Conservation (phyloP, 2,329 filamentous ascomycete genomes). For the Seiridium cupressi region DNA sequence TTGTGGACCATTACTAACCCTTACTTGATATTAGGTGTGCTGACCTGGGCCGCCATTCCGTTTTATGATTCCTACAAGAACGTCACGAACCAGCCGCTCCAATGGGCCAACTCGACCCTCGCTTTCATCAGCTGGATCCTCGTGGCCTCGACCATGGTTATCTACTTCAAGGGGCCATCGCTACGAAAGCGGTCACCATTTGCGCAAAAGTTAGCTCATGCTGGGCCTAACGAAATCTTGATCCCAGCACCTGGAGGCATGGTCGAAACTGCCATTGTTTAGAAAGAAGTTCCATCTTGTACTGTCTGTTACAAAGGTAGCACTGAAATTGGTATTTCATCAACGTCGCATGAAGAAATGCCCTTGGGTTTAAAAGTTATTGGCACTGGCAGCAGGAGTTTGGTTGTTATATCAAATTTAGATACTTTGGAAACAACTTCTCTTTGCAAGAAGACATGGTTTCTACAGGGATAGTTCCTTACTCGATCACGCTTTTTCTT, state of each 20-base stretch:
- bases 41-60: slow-evolving; percentile 60
- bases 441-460: too few species aligned
- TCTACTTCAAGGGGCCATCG: slow-evolving; percentile 54
- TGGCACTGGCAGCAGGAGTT: too few species aligned
- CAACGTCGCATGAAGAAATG: too few species aligned
- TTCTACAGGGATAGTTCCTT: too few species aligned
- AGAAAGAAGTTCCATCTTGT: neutral
- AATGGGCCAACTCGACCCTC: slow-evolving; percentile 53
- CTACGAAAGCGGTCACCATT: slow-evolving; percentile 51
- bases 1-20: too few species aligned
- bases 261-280: neutral
- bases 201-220: slow-evolving; percentile 55
- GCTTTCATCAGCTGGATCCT: slow-evolving; percentile 48
- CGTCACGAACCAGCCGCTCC: slow-evolving; percentile 35
- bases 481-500: too few species aligned
- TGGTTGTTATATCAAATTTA: too few species aligned
- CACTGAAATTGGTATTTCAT: too few species aligned
- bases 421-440: too few species aligned
- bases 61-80: slow-evolving; percentile 45
- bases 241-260: neutral
- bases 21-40: slow-evolving; percentile 24
- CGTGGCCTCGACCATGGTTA: slow-evolving; percentile 50
- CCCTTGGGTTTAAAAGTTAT: too few species aligned
- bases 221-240: neutral
- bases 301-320: too few species aligned